These are phyloP conservation scores for Firmiana major DNA, from an alignment of 345 rosid genomes.

Conservation along the genomic window DNA sequence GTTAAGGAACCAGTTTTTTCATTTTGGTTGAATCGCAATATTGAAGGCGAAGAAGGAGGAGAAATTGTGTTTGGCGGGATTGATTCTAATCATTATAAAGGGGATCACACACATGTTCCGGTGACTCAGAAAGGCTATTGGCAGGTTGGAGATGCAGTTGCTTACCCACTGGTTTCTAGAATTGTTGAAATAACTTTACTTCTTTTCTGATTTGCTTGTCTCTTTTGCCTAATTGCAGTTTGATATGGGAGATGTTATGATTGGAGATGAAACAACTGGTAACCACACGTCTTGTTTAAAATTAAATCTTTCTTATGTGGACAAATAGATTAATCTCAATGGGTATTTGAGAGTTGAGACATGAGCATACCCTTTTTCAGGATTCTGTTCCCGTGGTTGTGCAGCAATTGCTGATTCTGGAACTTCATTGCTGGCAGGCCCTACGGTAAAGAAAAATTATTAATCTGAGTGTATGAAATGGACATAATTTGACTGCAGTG, in stretches of 20 bases:
- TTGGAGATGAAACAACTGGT: slow-evolving; percentile 83
- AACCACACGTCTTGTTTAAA: slow-evolving; percentile 12
- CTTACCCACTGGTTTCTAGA: not conserved
- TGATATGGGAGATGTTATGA: slow-evolving; percentile 78
- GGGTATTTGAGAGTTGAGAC: slow-evolving; percentile 4
- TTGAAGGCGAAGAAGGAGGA: slow-evolving; percentile 73
- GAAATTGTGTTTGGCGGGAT: slow-evolving; percentile 89
- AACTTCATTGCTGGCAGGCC: slow-evolving; percentile 72
- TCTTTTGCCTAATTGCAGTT: slow-evolving; percentile 37
- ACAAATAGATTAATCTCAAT: not conserved
- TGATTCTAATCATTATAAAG: slow-evolving; percentile 71
- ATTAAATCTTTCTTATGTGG: not conserved
- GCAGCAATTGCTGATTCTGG: slow-evolving; percentile 80
- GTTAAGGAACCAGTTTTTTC: slow-evolving; percentile 78
- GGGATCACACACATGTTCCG: slow-evolving; percentile 85
- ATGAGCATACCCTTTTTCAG: slow-evolving; percentile 28
- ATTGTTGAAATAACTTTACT: not conserved
- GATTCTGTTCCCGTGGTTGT: slow-evolving; percentile 54
- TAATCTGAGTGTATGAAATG: not conserved
- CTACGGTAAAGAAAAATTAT: slow-evolving; percentile 37
- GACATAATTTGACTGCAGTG: not conserved
- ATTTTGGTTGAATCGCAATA: slow-evolving; percentile 86
- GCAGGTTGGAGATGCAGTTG: slow-evolving; percentile 49
- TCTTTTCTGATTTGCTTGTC: slow-evolving; percentile 10
- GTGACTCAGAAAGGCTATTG: slow-evolving; percentile 90